Base-by-base conservation (phyloP, 1,284 basidiomycete genomes). In the Volvariella surrecta region DNA sequence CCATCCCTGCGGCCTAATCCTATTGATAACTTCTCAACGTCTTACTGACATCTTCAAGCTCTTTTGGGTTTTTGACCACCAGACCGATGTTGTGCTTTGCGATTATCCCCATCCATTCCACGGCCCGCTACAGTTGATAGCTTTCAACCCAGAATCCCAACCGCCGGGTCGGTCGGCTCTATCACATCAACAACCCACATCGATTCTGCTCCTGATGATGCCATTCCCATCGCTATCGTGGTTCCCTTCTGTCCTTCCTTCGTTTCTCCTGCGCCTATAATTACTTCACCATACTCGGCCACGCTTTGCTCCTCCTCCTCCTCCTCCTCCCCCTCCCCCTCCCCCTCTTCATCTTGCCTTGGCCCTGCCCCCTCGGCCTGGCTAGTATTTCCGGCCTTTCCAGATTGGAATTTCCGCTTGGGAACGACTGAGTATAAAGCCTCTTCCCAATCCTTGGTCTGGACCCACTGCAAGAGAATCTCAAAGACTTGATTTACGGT, bases 401-500 rank as follows among this genome's bases (percentile, higher is more conserved):
- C 58, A 39, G 67, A 63, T 41, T 79, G 68, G 55, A 92, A 91
- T 63, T 98, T 98, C 39, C 94, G 74, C 56, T 83, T 83, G 0
- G 94, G 94, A 49, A 98, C 87, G 39, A 94, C 88, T 11, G 79
- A 70, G 58, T 86, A 79, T 44, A 99, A 74, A 0, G 92, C 89
- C 43, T 79, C 63, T 55, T 85, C 79, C 92, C 92, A 97, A 53
- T 87, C 73, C 48, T 74, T 73, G 9, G 77, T 79, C 52, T 86
- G 82, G n/a, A 85, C 74, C 87, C 92, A 99, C 51, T 85, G 82
- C 7, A 93, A 62, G 45, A 99, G 71, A 52, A 99, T 97, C 60
- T 96, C 91, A 57, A 94, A 89, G 13, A 90, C 84, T 65, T 98
- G 95, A 58, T 99, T 99, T 44, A 99, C 93, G 0, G 96, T 99